Conservation (phyloP, 257 asterid genomes). For the Nicotiana noctiflora region DNA sequence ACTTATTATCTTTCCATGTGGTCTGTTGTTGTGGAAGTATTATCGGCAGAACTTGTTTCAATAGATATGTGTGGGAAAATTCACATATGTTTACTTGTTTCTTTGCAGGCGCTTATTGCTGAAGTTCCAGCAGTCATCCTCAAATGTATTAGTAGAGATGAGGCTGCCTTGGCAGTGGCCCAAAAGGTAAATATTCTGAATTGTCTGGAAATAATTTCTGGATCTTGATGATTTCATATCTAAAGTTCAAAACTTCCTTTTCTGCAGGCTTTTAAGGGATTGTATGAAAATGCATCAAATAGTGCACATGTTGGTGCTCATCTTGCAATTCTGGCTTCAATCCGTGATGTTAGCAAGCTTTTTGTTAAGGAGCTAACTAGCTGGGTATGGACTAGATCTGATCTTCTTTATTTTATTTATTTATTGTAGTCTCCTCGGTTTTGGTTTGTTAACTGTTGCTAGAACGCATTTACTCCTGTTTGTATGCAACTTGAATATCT, state of each 20-base stretch:
- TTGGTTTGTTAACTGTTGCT: neutral
- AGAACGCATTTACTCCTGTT: neutral
- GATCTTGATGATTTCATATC: neutral
- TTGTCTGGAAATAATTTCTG: neutral
- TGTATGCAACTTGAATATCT: neutral
- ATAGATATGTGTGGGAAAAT: neutral
- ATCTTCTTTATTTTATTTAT: neutral
- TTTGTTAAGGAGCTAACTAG: conserved; percentile 96
- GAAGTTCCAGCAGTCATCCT: conserved; percentile 91
- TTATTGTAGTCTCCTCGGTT: neutral
- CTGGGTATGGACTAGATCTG: conserved; percentile 55
- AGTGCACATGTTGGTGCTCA: conserved; percentile 64
- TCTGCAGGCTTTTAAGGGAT: conserved; percentile 76
- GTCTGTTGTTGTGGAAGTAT: neutral
- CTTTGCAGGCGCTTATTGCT: conserved; percentile 60
- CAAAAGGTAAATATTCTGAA: conserved; percentile 53
- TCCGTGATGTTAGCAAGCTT: conserved; percentile 97
- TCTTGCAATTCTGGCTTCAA: conserved; percentile 72
- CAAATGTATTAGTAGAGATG: conserved; percentile 87
- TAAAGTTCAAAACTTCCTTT: neutral
- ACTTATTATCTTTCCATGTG: neutral
- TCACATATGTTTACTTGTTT: neutral
- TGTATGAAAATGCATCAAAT: conserved; percentile 79
- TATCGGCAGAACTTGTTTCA: neutral
- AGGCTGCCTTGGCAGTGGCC: conserved; percentile 97